These are phyloP conservation scores for Aspergillus costaricaensis DNA, from an alignment of 2,329 filamentous ascomycete genomes.

Conservation along the genomic window DNA sequence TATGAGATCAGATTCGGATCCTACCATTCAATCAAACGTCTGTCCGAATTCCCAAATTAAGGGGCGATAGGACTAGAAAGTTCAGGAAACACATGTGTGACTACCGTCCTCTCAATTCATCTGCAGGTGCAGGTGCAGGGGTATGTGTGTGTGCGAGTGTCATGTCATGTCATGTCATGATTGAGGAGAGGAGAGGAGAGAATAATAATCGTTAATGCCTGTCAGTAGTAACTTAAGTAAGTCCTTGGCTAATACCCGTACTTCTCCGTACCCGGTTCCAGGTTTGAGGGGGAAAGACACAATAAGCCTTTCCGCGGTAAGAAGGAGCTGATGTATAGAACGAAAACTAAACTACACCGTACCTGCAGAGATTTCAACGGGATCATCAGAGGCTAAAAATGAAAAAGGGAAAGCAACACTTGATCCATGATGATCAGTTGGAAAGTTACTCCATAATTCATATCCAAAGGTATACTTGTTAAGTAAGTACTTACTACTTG, in stretches of 20 bases:
- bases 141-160: background rate
- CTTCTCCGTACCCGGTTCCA: background rate
- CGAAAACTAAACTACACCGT: background rate
- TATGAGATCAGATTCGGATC: background rate
- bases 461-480: no score
- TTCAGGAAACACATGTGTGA: constrained; percentile 14
- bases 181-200: no score
- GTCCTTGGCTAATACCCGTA: background rate
- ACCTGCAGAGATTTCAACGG: constrained; percentile 13
- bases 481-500: no score
- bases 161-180: background rate
- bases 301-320: background rate
- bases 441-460: no score
- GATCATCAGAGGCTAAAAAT: background rate
- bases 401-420: constrained; percentile 3
- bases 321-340: background rate
- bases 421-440: background rate
- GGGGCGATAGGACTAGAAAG: no score
- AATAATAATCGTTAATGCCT: no score
- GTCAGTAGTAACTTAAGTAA: no score
- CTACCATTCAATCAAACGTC: background rate
- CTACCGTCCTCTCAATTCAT: constrained; percentile 1
- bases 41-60: no score
- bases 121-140: constrained; percentile 12
- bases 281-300: background rate